Evolutionary conservation across 1,284 basidiomycete genomes (phyloP), one percentile per base, ranked within the genome.

Genomic region (Agaricales sp.): DNA sequence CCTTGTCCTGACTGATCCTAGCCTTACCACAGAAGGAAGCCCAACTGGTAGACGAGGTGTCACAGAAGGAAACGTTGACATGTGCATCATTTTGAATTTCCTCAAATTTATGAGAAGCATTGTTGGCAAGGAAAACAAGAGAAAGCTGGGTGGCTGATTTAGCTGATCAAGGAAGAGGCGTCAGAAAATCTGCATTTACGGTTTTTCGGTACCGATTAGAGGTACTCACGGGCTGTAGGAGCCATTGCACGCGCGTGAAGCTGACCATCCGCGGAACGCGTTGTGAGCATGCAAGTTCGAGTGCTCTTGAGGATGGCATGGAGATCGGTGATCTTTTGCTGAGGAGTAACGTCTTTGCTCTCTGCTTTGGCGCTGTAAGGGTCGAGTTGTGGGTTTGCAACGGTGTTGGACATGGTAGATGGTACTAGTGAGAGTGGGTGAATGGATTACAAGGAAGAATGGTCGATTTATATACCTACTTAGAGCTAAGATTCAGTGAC

Each of bases 211-310:
- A 2, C 37, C 35, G 12, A 25, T n/a, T n/a, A 18, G 46, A 26
- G 14, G 2, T 19, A 67, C 78, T 52, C 61, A 87, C 84, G 77
- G 46, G 73, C 68, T 4, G 75, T 69, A 16, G 86, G 83, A n/a
- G 74, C 73, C 91, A 92, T 95, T 30, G 86, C 84, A 47, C 92
- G 76, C 4, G 88, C 81, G 63, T 94, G 91, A 26, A 96, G 67
- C 46, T 35, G 11, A 35, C 91, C 90, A 54, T 80, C 71, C n/a
- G 75, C 60, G n/a, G 78, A 73, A 44, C 84, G 82, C 14, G 89
- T 88, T 14, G 86, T 87, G 47, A 95, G 70, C 84, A 94, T 90
- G 18, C 43, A 19, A 30, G 16, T 11, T 45, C 19, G 16, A 45
- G 45, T 22, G 21, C 3, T n/a, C 30, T 11, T 43, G n/a, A 45